These are phyloP conservation scores for Seiridium unicorne DNA, from an alignment of 2,329 filamentous ascomycete species.

Conservation along the genomic window DNA sequence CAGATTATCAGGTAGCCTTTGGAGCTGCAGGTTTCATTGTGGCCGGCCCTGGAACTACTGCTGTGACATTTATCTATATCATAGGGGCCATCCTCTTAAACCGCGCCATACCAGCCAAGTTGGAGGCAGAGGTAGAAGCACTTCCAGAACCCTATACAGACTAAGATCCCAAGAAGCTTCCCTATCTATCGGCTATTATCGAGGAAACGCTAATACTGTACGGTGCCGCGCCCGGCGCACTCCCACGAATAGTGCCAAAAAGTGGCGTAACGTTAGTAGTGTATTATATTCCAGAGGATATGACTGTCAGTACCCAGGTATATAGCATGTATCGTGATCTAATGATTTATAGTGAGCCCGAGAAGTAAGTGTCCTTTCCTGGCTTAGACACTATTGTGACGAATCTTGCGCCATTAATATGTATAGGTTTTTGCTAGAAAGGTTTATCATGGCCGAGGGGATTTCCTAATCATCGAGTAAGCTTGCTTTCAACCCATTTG, in stretches of 20 bases:
- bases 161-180: constrained; percentile 28
- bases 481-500: not conserved
- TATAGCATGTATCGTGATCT: constrained; percentile 33
- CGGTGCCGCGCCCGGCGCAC: constrained; percentile 26
- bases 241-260: constrained; percentile 30
- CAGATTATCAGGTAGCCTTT: not conserved
- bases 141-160: constrained; percentile 23
- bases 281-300: constrained; percentile 31
- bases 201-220: constrained; percentile 30
- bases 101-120: constrained; percentile 9
- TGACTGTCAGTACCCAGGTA: constrained; percentile 32
- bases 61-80: constrained; percentile 36
- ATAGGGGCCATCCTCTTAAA: constrained; percentile 22
- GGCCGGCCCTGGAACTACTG: constrained; percentile 39
- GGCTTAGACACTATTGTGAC: not conserved
- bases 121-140: constrained; percentile 16
- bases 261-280: constrained; percentile 30
- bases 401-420: not conserved
- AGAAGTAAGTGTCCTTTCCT: not conserved
- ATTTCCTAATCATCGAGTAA: not conserved
- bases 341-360: not conserved
- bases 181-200: constrained; percentile 29
- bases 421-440: not conserved
- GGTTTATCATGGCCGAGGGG: not conserved
- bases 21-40: constrained; percentile 23